Evolutionary conservation across 345 rosid genomes (phyloP).

Genomic region (Populus pruinosa): DNA sequence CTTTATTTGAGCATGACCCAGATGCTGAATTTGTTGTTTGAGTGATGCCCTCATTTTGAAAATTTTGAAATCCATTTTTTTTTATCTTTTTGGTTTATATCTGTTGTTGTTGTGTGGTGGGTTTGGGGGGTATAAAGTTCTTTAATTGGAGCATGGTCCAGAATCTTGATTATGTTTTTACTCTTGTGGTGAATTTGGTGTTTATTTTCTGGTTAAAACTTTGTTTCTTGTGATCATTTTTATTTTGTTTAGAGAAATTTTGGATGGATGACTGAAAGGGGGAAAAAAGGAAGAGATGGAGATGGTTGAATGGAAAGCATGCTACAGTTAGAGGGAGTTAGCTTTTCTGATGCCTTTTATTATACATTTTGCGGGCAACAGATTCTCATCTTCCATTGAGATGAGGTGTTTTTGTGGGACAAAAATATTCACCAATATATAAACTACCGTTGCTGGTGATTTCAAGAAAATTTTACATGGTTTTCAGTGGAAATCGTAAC

Average conservation of each 20-base stretch:
- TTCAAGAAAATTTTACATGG: neutral
- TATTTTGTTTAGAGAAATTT: neutral
- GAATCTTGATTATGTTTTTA: neutral
- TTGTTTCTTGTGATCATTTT: neutral
- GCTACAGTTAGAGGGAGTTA: neutral
- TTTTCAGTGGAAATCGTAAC: neutral
- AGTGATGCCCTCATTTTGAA: conserved; percentile 17
- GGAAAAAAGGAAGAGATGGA: neutral
- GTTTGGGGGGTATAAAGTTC: no score
- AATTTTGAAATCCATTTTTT: neutral
- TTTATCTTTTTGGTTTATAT: neutral
- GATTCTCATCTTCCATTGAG: neutral
- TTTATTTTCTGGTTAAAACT: no score
- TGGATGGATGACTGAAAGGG: neutral
- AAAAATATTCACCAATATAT: no score
- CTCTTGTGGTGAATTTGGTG: neutral
- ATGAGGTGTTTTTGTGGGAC: no score
- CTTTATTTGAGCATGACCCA: neutral
- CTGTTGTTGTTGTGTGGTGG: neutral
- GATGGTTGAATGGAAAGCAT: neutral
- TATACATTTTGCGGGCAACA: neutral
- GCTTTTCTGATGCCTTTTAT: neutral
- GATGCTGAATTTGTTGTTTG: neutral
- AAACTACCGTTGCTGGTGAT: neutral
- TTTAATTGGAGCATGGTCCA: no score